Base-by-base conservation (phyloP, 140 eudicot species). In the Senecio squalidus region DNA sequence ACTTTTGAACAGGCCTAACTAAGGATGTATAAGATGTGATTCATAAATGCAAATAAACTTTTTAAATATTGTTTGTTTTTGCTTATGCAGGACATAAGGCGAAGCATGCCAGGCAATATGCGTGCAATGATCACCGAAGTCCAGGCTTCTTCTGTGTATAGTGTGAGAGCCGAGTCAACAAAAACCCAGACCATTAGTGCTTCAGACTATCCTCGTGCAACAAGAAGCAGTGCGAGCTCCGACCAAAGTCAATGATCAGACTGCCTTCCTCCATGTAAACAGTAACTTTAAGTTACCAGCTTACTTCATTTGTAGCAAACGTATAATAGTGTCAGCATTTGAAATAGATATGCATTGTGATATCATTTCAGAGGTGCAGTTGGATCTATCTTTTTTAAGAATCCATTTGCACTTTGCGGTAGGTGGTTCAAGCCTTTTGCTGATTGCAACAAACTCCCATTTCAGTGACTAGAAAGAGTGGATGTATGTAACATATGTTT, bases 81-180 rank as follows among this genome's bases (percentile, higher is more conserved):
- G 24, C 38, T 47, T 18, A 58, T 63, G n/a, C 81, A 89, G 97
- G 95, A 89, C 75, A 82, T 89, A 24, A 78, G 93, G 64, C 75
- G 89, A 52, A 89, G 86, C 73, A 74, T 89, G 68, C 73, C 75
- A 20, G 84, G 91, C 27, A 80, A 80, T 59, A 41, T 80, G 66
- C 82, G 82, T 24, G 61, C 86, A 43, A 60, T 69, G 69, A 75
- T 76, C 59, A 84, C 84, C 8, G 69, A 75, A 57, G 57, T 72
- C 60, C 84, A 89, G 6, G 93, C 88, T 68, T 72, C n/a, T n/a
- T n/a, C 81, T 13, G 67, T 74, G 51, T 77, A 80, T 66, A 80
- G 94, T 31, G 77, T 80, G 75, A 68, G 88, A 72, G 63, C 82
- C 5, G 78, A 71, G 58, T 65, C 85, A 16, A 60, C 72, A 18